Conservation (phyloP, 2,329 filamentous ascomycete species). For the Daldinia eschscholtzii region DNA sequence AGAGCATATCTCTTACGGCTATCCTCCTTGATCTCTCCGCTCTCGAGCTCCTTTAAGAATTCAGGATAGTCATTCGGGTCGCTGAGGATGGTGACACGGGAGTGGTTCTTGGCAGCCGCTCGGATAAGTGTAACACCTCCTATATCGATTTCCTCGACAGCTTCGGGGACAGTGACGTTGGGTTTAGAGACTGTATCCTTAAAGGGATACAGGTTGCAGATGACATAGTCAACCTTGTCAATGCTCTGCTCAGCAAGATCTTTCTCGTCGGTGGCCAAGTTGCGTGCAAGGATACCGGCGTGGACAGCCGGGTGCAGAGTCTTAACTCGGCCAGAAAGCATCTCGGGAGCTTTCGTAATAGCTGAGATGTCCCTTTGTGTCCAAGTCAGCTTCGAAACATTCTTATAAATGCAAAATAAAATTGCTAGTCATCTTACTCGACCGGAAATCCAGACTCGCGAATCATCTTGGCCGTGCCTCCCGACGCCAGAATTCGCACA, state of each 20-base stretch:
- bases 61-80: constrained; percentile 94
- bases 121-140: constrained; percentile 96
- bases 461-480: constrained; percentile 95
- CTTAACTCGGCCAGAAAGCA: constrained; percentile 85
- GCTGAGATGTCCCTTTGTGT: constrained; percentile 86
- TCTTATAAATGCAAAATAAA: constrained; percentile 13
- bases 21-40: constrained; percentile 85
- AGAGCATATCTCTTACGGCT: constrained; percentile 91
- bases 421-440: constrained; percentile 71
- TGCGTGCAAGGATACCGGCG: constrained; percentile 90
- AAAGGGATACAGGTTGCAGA: constrained; percentile 99
- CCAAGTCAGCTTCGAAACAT: constrained; percentile 37
- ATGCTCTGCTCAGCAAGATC: constrained; percentile 96
- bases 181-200: constrained; percentile 98
- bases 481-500: constrained; percentile 93
- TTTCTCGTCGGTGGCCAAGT: constrained; percentile 95
- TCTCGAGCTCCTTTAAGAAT: constrained; percentile 90
- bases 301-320: constrained; percentile 95
- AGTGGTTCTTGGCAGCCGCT: constrained; percentile 97
- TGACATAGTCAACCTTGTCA: constrained; percentile 92
- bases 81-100: constrained; percentile 93
- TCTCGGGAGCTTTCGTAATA: constrained; percentile 96
- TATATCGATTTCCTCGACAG: constrained; percentile 99
- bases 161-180: constrained; percentile 96
- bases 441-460: constrained; percentile 95